Evolutionary conservation across 495 filamentous ascomycete species (phyloP), one percentile per base, ranked within the genome.

Genomic region (Bryoglossum gracile): DNA sequence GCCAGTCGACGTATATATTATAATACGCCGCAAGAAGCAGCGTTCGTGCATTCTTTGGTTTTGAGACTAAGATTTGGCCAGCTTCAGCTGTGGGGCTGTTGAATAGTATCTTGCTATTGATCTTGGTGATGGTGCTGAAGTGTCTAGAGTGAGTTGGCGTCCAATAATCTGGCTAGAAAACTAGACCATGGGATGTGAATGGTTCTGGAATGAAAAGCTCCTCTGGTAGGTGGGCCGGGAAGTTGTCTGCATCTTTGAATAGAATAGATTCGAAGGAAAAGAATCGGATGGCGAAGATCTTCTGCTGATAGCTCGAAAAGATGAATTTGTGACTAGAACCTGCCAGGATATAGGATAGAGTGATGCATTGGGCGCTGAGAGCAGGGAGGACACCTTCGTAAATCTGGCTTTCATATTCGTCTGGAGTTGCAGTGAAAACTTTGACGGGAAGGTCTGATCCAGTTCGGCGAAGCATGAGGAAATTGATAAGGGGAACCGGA

Each of bases 91-190:
- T 69, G 4, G 71, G 68, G 3, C 51, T 26, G n/a, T 46, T 32
- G 5, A 11, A 14, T 11, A 50, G 39, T 43, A 73, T 63, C 14
- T 1, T 6, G 51, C 72, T 61, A 16, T 59, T 55, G 55, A 77
- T 64, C 0, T 65, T 67, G 13, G 78, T 71, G 40, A 84, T 75
- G 39, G 61, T 61, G 61, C 70, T 81, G 60, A 75, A 83, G 22
- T 67, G 48, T 0, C 71, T 71, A 1, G 77, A 76, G 9, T 60
- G 65, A 1, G 77, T 76, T 0, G 69, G 66, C 6, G 62, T 65
- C 76, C 77, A 83, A 56, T 80, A 82, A 54, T 83, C 81, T 3
- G 79, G 77, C 77, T 77, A 84, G 35, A 69, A 70, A 2, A 83
- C 72, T 38, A 83, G 57, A 0, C 78, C 77, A 0, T 65, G 65